Evolutionary conservation across 768 basidiomycete species (phyloP).

Genomic region (Pleurotus citrinopileatus): DNA sequence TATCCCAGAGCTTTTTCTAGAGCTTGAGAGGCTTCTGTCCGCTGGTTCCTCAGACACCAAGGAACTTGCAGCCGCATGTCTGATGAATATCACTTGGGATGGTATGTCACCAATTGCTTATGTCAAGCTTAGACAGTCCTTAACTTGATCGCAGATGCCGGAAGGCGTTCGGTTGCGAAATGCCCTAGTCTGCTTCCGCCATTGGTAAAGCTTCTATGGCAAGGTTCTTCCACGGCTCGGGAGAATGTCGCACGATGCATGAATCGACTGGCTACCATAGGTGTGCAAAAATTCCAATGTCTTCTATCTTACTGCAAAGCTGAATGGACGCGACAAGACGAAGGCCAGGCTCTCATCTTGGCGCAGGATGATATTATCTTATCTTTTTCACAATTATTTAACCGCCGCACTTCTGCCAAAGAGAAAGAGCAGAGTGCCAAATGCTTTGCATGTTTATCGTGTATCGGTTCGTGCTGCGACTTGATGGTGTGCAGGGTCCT

Average conservation of each 20-base stretch:
- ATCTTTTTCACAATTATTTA: neutral
- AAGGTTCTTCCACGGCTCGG: slow-evolving; percentile 2
- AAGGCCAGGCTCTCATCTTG: neutral
- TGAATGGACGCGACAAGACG: neutral
- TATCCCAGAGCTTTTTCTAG: neutral
- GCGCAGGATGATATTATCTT: neutral
- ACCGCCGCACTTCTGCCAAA: neutral
- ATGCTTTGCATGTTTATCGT: neutral
- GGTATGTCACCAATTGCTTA: neutral
- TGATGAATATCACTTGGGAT: slow-evolving; percentile 10
- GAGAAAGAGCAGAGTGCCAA: slow-evolving; percentile 4
- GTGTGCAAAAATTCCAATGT: neutral
- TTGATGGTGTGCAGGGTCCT: neutral
- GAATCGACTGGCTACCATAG: neutral
- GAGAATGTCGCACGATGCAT: slow-evolving; percentile 9
- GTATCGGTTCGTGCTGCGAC: neutral
- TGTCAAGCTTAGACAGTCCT: neutral
- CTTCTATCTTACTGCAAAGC: neutral
- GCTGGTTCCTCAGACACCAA: neutral
- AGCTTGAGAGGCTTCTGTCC: neutral
- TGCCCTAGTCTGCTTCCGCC: neutral
- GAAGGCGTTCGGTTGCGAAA: neutral
- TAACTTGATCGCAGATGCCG: neutral
- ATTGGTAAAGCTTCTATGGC: neutral
- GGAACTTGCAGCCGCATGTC: slow-evolving; percentile 1